Percentiles rank a stretch among this genome's conserved stretches.
Conservation (phyloP, 2,329 filamentous ascomycete genomes). For the Cladosporium sp. region DNA sequence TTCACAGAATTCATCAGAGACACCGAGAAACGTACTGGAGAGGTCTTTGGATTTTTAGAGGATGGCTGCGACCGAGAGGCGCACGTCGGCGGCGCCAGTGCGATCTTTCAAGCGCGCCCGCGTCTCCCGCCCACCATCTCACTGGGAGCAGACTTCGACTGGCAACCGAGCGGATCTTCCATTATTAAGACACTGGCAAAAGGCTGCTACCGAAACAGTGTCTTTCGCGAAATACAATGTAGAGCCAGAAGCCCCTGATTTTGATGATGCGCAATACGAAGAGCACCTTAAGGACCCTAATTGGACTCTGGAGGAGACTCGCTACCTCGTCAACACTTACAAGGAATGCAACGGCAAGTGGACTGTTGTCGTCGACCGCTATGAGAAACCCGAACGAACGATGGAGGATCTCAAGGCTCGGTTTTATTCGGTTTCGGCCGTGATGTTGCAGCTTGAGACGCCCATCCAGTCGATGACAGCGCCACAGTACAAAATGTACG, state of each 20-base stretch:
- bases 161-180: constrained; percentile 10
- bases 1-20: not conserved
- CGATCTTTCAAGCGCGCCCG: constrained; percentile 14
- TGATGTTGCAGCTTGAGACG: constrained; percentile 75
- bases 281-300: constrained; percentile 67
- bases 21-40: not conserved
- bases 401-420: constrained; percentile 89
- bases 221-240: constrained; percentile 84
- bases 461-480: constrained; percentile 83
- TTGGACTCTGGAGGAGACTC: constrained; percentile 91
- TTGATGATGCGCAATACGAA: constrained; percentile 83
- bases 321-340: constrained; percentile 75
- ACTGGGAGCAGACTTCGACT: constrained; percentile 11
- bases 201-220: constrained; percentile 4
- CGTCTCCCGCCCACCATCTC: constrained; percentile 13
- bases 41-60: not conserved
- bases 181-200: constrained; percentile 13
- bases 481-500: constrained; percentile 75
- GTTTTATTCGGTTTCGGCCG: constrained; percentile 82
- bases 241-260: constrained; percentile 70
- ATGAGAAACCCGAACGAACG: constrained; percentile 53
- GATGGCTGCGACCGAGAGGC: constrained; percentile 11
- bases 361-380: constrained; percentile 88
- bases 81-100: constrained; percentile 8
- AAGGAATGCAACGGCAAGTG: constrained; percentile 82